Conservation (phyloP, 2,329 filamentous ascomycete genomes). For the Claviceps sorghi region DNA sequence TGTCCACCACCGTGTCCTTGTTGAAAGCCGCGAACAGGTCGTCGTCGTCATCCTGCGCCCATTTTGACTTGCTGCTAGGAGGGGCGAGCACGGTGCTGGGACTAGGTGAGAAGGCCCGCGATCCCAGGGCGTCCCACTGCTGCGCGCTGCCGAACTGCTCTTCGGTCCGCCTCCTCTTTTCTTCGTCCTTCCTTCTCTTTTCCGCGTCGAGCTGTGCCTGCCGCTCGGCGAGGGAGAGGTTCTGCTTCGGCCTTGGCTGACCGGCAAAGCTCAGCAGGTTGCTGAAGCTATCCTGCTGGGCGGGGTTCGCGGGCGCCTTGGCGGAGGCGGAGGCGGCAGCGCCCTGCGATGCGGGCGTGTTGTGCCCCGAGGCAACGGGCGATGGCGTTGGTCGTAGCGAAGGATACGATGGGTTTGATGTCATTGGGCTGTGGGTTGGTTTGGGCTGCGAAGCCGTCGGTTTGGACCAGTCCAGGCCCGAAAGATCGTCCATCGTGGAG, state of each 20-base stretch:
- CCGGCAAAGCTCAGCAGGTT: conserved; percentile 49
- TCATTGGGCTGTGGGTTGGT: conserved; percentile 14
- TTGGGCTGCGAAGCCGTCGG: conserved; percentile 18
- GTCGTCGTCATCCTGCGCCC: conserved; percentile 29
- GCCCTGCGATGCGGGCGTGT: conserved; percentile 37
- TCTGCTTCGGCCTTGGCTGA: conserved; percentile 44
- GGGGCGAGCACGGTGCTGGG: conserved; percentile 14
- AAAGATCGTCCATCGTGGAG: conserved; percentile 45
- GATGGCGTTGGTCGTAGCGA: conserved; percentile 42
- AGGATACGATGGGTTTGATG: conserved; percentile 31
- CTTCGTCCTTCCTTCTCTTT: conserved; percentile 58
- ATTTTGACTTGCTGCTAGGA: conserved; percentile 7
- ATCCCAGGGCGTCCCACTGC: conserved; percentile 62
- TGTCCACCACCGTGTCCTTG: conserved; percentile 51
- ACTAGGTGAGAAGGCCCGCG: conserved; percentile 29
- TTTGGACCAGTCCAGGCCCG: conserved; percentile 45
- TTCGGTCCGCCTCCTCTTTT: conserved; percentile 56
- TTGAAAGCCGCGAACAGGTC: conserved; percentile 56
- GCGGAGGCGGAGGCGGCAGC: conserved; percentile 24
- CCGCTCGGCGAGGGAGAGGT: conserved; percentile 64
- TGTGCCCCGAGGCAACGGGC: conserved; percentile 39
- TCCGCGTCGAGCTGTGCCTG: conserved; percentile 52
- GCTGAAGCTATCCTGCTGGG: conserved; percentile 60
- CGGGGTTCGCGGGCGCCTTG: conserved; percentile 35
- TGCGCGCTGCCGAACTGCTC: conserved; percentile 62